Base-by-base conservation (phyloP, 208 protist species). In the Leptomonas seymouri region DNA sequence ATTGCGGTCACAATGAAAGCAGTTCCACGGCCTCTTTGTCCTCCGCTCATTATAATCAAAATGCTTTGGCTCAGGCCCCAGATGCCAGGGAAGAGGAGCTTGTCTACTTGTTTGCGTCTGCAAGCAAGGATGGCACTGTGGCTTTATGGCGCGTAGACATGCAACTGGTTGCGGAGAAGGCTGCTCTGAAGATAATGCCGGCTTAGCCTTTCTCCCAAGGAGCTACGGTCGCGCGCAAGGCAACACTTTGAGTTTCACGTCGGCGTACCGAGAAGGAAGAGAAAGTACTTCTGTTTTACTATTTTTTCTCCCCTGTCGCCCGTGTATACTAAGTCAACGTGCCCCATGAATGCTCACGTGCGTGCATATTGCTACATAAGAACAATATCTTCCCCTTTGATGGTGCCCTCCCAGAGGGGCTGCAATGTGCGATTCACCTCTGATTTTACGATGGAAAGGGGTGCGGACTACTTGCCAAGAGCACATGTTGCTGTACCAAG, bases 91-190 rank as follows among this genome's bases (percentile, higher is more conserved):
- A 75, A 21, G 57, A 66, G 63, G 61, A 72, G 28, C 45, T 59
- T 18, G 79, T 94, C 18, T 89, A 90, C 63, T 46, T 94, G 27
- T 94, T 91, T 67, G 80, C 80, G 39, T 89, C 86, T 5, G 81
- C 71, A 16, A 86, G 89, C 59, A 83, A 84, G 28, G 89, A 92
- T 66, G 74, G 77, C 34, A 82, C 77, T 16, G 74, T 94, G 58
- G 84, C 86, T 9, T 20, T 94, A 23, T 94, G 89, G 86, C 86
- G 84, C 23, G 70, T 94, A 1, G 89, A 94, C 51, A 85, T 94
- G 56, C 72, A 71, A 25, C 51, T 80, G 14, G 46, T 89, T 20
- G 50, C 51, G 44, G 67, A 80, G 25, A 30, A 48, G 15, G n/a
- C 42, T 9, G 55, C 42, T 31, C 36, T 14, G 45, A 21, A 20